Conservation (phyloP, 1,284 basidiomycete genomes). For the Rhodotorula sp. region DNA sequence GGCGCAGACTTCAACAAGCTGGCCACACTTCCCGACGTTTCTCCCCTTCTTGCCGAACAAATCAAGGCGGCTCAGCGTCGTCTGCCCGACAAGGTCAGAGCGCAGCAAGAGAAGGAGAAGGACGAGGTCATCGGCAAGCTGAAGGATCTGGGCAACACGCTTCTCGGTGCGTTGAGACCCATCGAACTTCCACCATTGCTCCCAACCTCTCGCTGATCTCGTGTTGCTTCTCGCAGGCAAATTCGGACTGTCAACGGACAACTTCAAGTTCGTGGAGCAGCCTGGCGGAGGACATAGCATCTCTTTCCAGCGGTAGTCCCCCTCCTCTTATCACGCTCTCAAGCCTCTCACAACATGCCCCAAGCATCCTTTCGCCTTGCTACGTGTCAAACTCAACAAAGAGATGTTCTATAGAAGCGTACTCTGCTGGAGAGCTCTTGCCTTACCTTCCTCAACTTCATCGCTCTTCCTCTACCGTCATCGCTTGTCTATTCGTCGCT, state of each 20-base stretch:
- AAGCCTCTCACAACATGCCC: background rate
- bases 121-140: constrained; percentile 89
- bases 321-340: background rate
- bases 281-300: constrained; percentile 79
- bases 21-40: constrained; percentile 60
- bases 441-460: background rate
- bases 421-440: background rate
- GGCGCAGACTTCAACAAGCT: constrained; percentile 71
- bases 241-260: constrained; percentile 50
- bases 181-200: constrained; percentile 6
- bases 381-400: no score
- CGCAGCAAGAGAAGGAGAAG: constrained; percentile 80
- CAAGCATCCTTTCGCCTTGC: no score
- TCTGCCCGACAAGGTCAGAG: constrained; percentile 66
- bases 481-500: background rate
- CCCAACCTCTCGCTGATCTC: background rate
- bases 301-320: constrained; percentile 61
- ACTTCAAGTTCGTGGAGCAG: constrained; percentile 86
- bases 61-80: constrained; percentile 56
- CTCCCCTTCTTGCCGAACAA: constrained; percentile 57
- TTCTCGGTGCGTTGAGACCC: constrained; percentile 66
- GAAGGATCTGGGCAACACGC: constrained; percentile 84
- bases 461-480: background rate
- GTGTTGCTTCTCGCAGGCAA: constrained; percentile 28
- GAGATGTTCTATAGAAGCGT: background rate